Evolutionary conservation across 495 filamentous ascomycete species (phyloP).

Genomic region (Lichina pygmaea): DNA sequence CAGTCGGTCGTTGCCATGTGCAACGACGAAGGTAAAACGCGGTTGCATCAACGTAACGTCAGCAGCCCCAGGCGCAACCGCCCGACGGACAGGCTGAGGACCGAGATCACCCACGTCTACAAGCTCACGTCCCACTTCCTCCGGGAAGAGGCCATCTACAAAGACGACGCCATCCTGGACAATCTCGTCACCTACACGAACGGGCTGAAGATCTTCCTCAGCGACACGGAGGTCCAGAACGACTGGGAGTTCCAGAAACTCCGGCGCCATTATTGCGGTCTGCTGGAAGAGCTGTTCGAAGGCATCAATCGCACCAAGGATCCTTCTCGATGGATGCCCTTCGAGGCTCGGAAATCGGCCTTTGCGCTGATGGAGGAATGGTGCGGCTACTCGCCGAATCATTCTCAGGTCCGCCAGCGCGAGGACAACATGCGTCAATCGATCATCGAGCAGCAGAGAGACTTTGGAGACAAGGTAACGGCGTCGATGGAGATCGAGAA

Average conservation of each 20-base stretch:
- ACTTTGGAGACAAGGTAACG: slow-evolving; percentile 43
- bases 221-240: slow-evolving; percentile 78
- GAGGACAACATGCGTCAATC: slow-evolving; percentile 76
- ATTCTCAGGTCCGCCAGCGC: slow-evolving; percentile 47
- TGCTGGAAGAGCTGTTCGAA: slow-evolving; percentile 81
- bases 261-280: slow-evolving; percentile 73
- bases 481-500: slow-evolving; percentile 95
- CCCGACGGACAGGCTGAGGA: slow-evolving; percentile 62
- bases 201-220: slow-evolving; percentile 77
- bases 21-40: slow-evolving; percentile 69
- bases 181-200: slow-evolving; percentile 79
- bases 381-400: slow-evolving; percentile 93
- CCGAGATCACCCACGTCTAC: slow-evolving; percentile 87
- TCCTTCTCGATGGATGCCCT: slow-evolving; percentile 78
- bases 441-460: slow-evolving; percentile 35
- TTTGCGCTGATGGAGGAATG: slow-evolving; percentile 97
- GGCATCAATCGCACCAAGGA: slow-evolving; percentile 71
- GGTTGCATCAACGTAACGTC: slow-evolving; percentile 54
- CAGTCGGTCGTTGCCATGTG: slow-evolving; percentile 58
- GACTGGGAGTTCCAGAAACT: slow-evolving; percentile 91
- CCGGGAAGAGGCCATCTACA: slow-evolving; percentile 47
- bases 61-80: slow-evolving; percentile 51
- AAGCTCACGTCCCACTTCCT: slow-evolving; percentile 83
- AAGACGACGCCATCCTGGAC: slow-evolving; percentile 77
- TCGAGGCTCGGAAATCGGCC: slow-evolving; percentile 76